A percentile compares a stretch with the other conserved stretches of the same genome.
These are phyloP conservation scores for Iberis amara DNA, from an alignment of 441 rosid species.

Conservation along the genomic window DNA sequence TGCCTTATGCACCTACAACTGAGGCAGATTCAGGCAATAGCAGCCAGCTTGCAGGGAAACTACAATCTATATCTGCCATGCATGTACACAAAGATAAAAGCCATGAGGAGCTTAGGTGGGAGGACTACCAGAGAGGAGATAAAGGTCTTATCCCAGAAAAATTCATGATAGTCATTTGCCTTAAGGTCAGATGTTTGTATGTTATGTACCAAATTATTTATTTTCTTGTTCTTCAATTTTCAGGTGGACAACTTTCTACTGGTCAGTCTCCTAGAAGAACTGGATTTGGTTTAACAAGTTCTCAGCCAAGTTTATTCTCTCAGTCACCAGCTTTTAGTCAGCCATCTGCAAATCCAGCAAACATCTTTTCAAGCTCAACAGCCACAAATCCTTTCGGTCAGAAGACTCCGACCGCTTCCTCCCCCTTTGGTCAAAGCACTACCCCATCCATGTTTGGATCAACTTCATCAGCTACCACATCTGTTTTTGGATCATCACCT, in stretches of 20 bases:
- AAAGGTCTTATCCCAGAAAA: constrained; percentile 52
- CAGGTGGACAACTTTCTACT: constrained; percentile 71
- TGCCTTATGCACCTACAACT: constrained; percentile 54
- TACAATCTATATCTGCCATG: constrained; percentile 87
- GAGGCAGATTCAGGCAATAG: constrained; percentile 54
- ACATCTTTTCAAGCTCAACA: constrained; percentile 43
- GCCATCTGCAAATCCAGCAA: constrained; percentile 31
- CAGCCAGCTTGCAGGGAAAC: constrained; percentile 58
- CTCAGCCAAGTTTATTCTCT: constrained; percentile 48
- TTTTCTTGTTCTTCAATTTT: constrained; percentile 22
- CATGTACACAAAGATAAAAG: constrained; percentile 63
- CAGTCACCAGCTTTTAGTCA: constrained; percentile 39
- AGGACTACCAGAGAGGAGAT: constrained; percentile 88
- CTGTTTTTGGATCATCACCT: constrained; percentile 42
- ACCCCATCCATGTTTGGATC: constrained; percentile 46
- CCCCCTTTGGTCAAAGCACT: constrained; percentile 43
- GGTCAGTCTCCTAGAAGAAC: constrained; percentile 52
- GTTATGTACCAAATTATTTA: constrained; percentile 5
- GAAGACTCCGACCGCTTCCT: constrained; percentile 45
- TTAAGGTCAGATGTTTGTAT: constrained; percentile 14
- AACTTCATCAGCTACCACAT: constrained; percentile 38
- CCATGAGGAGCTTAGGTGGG: constrained; percentile 96
- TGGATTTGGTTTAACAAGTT: constrained; percentile 41
- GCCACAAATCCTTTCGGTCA: constrained; percentile 50
- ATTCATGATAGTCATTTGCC: constrained; percentile 2